Evolutionary conservation across 1,139 yeast species (phyloP).

Genomic region (Geotrichum bryndzae): DNA sequence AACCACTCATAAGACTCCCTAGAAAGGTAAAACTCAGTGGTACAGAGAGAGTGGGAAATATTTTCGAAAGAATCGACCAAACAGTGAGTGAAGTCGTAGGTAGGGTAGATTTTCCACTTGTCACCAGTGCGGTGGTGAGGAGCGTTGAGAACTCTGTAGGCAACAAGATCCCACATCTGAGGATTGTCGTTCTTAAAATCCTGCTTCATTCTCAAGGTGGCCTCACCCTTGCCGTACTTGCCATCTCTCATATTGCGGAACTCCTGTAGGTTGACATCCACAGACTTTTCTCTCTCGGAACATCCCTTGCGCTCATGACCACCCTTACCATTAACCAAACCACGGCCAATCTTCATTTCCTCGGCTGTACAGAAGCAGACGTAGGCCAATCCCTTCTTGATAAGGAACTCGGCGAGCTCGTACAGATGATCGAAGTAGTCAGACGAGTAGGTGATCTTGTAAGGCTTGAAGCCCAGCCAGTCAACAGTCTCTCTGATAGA

Average conservation of each 20-base stretch:
- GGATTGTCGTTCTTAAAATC: slow-evolving; percentile 89
- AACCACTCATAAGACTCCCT: slow-evolving; percentile 98
- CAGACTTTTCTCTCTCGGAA: slow-evolving; percentile 60
- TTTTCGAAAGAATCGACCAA: slow-evolving; percentile 95
- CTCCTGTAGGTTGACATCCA: slow-evolving; percentile 69
- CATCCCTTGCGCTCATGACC: slow-evolving; percentile 85
- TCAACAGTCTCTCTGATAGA: slow-evolving; percentile 77
- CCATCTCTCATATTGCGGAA: slow-evolving; percentile 93
- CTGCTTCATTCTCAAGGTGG: slow-evolving; percentile 94
- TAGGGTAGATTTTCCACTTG: slow-evolving; percentile 97
- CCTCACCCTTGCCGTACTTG: slow-evolving; percentile 79
- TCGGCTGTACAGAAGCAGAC: slow-evolving; percentile 93
- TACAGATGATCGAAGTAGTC: slow-evolving; percentile 90
- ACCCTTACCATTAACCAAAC: slow-evolving; percentile 84
- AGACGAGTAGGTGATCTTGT: slow-evolving; percentile 90
- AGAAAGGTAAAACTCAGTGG: slow-evolving; percentile 86
- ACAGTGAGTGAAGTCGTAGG: slow-evolving; percentile 98
- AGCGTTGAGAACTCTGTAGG: slow-evolving; percentile 91
- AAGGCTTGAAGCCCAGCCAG: slow-evolving; percentile 93
- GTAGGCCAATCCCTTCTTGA: slow-evolving; percentile 66
- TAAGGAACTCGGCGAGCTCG: slow-evolving; percentile 76
- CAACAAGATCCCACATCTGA: slow-evolving; percentile 99
- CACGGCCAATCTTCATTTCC: slow-evolving; percentile 84
- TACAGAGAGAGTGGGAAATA: slow-evolving; percentile 90
- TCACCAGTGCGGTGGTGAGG: slow-evolving; percentile 95